Percentiles rank a stretch among this genome's conserved stretches.
Evolutionary conservation across 805 yeast genomes (phyloP).

Genomic region (Ogataea glucozyma): DNA sequence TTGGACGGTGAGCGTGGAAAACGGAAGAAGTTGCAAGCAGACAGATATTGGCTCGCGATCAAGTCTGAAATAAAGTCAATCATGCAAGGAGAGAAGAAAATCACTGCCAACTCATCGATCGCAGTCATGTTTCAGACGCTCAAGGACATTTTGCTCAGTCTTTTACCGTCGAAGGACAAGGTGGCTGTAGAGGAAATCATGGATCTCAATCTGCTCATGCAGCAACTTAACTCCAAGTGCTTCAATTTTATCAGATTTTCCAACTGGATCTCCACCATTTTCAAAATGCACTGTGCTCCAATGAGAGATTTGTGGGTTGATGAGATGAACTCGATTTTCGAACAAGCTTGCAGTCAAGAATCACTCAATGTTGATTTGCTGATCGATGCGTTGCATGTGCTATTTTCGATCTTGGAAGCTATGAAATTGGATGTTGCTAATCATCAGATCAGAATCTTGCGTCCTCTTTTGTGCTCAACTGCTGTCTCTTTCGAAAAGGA

Average conservation of each 20-base stretch:
- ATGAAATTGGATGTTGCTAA: slow-evolving; percentile 95
- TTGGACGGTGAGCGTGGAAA: slow-evolving; percentile 88
- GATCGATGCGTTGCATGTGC: slow-evolving; percentile 73
- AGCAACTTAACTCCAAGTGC: slow-evolving; percentile 70
- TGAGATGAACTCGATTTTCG: slow-evolving; percentile 68
- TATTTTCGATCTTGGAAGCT: slow-evolving; percentile 84
- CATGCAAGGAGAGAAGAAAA: slow-evolving; percentile 16
- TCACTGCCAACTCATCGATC: slow-evolving; percentile 37
- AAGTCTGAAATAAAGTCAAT: slow-evolving; percentile 60
- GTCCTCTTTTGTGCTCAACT: slow-evolving; percentile 83
- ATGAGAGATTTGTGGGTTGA: slow-evolving; percentile 91
- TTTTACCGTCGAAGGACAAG: slow-evolving; percentile 78
- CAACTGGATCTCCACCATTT: slow-evolving; percentile 71
- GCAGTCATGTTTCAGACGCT: slow-evolving; percentile 77
- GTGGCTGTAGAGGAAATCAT: slow-evolving; percentile 65
- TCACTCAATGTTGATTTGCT: slow-evolving; percentile 40
- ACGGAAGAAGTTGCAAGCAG: slow-evolving; percentile 72
- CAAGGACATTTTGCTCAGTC: slow-evolving; percentile 68
- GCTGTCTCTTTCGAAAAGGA: slow-evolving; percentile 89
- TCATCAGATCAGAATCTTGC: slow-evolving; percentile 82
- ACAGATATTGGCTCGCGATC: slow-evolving; percentile 81
- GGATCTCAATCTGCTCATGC: slow-evolving; percentile 74
- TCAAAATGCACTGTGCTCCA: slow-evolving; percentile 92
- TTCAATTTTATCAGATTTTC: slow-evolving; percentile 71
- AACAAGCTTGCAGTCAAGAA: slow-evolving; percentile 38